phyloP scores from a whole-genome alignment of 257 asterid genomes.

The Solanum virginianum region DNA sequence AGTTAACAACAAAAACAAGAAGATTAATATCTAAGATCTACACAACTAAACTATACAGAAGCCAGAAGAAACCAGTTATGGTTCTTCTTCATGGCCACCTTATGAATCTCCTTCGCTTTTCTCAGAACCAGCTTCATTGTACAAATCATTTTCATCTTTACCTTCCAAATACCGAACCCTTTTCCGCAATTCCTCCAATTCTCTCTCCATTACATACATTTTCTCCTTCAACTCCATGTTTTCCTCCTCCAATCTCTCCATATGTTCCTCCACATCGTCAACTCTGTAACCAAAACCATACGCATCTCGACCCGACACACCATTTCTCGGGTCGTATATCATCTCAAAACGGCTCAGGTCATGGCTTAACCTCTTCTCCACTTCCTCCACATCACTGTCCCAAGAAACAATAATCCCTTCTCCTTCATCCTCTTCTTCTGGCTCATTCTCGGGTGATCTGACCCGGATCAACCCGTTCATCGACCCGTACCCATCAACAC shows the following conservation, averaged over 20 bases:
- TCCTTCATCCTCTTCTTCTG: slow-evolving; percentile 40
- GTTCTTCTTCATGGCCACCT: not conserved
- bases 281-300: slow-evolving; percentile 29
- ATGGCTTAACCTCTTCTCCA: slow-evolving; percentile 43
- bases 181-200: slow-evolving; percentile 31
- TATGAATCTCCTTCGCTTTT: slow-evolving; percentile 15
- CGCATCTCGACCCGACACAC: slow-evolving; percentile 8
- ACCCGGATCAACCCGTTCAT: slow-evolving; percentile 54
- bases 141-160: slow-evolving; percentile 8
- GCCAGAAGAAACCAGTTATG: not conserved
- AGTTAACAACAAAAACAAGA: not conserved
- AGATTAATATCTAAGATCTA: not conserved
- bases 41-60: not conserved
- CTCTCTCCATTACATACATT: slow-evolving; percentile 36
- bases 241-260: slow-evolving; percentile 42
- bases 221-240: slow-evolving; percentile 41
- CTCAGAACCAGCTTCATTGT: slow-evolving; percentile 12
- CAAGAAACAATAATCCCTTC: slow-evolving; percentile 28
- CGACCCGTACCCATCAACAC: slow-evolving; percentile 54
- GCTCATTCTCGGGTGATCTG: slow-evolving; percentile 30
- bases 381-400: slow-evolving; percentile 41
- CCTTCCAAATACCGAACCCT: slow-evolving; percentile 25
- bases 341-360: slow-evolving; percentile 54
- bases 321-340: slow-evolving; percentile 26
- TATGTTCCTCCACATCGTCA: slow-evolving; percentile 37